Base-by-base conservation (phyloP, 495 filamentous ascomycete species). In the Aspergillus coremiiformis region DNA sequence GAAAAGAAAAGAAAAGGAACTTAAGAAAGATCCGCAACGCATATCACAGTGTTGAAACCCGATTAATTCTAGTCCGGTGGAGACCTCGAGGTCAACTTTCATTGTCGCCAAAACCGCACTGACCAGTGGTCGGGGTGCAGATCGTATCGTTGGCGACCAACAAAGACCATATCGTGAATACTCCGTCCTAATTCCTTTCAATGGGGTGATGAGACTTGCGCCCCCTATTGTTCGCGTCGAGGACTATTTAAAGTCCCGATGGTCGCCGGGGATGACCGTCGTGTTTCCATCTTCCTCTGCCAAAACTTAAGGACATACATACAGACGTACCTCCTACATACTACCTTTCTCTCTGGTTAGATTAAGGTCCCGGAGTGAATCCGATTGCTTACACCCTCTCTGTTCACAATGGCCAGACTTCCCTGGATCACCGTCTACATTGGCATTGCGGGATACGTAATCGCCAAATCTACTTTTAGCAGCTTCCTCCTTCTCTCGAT, bases 401-500 rank as follows among this genome's bases (percentile, higher is more conserved):
- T 17, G 15, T 12, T 20, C 20, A 49, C 22, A 17, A 62, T 58
- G 57, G 51, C 52, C 23, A 42, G 11, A 15, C 52, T 55, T 30
- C 53, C 53, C 10, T 59, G 53, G 53, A 45, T 43, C 6, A 22
- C 47, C 22, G 39, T 69, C 21, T 69, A 66, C 35, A 17, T 64
- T 10, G 61, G 55, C 15, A 51, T 58, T 11, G 65, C 61, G n/a
- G 61, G 52, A 49, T 73, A 69, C 53, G 50, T 63, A 19, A 44
- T 70, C 5, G 55, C 44, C 19, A 55, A 55, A 3, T 75, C 73
- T 2, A 66, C 57, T 22, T 22, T 63, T 8, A 21, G 53, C 14
- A 68, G 60, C 0, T 58, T 61, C 14, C 22, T 56, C 5, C 3
- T 67, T 4, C 42, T 67, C 0, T 59, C 69, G 12, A n/a, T 58